Evolutionary conservation across 352 stramenopile species (phyloP).

Genomic region (Peronospora destructor): DNA sequence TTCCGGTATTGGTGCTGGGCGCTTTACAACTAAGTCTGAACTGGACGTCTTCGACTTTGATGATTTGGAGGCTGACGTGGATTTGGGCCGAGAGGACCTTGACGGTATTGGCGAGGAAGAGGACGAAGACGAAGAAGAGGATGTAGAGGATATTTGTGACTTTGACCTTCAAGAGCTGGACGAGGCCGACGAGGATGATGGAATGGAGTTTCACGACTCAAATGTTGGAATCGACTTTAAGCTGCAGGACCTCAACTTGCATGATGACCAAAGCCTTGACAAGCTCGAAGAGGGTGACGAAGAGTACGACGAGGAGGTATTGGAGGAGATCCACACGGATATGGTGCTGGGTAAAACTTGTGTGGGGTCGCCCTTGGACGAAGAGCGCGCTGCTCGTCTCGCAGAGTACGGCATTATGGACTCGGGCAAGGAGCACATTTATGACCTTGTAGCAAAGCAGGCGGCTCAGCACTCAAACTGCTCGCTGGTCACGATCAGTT

Average conservation of each 20-base stretch:
- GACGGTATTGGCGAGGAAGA: conserved; percentile 31
- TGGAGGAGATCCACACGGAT: conserved; percentile 38
- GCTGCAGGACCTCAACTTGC: conserved; percentile 36
- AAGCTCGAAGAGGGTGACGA: conserved; percentile 36
- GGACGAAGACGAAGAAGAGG: conserved; percentile 22
- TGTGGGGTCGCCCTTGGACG: conserved; percentile 18
- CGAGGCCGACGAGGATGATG: conserved; percentile 28
- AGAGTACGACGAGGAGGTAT: conserved; percentile 42
- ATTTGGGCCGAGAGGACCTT: conserved; percentile 25
- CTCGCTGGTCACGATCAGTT: conserved; percentile 51
- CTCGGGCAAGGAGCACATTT: conserved; percentile 41
- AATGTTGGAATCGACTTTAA: conserved; percentile 36
- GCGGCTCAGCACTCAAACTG: conserved; percentile 46
- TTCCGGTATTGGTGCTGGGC: conserved; percentile 1
- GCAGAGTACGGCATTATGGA: conserved; percentile 54
- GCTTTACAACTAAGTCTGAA: conserved; percentile 23
- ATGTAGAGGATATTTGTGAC: conserved; percentile 22
- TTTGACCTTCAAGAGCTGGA: conserved; percentile 32
- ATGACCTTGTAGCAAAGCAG: conserved; percentile 51
- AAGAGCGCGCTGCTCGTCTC: conserved; percentile 37
- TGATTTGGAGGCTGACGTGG: conserved; percentile 25
- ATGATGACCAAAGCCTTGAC: conserved; percentile 34
- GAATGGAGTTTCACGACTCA: conserved; percentile 39
- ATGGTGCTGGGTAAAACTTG: conserved; percentile 18
- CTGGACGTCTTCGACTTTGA: conserved; percentile 22